Conservation (phyloP, 2,329 filamentous ascomycete species). For the Xylariaceae sp. region DNA sequence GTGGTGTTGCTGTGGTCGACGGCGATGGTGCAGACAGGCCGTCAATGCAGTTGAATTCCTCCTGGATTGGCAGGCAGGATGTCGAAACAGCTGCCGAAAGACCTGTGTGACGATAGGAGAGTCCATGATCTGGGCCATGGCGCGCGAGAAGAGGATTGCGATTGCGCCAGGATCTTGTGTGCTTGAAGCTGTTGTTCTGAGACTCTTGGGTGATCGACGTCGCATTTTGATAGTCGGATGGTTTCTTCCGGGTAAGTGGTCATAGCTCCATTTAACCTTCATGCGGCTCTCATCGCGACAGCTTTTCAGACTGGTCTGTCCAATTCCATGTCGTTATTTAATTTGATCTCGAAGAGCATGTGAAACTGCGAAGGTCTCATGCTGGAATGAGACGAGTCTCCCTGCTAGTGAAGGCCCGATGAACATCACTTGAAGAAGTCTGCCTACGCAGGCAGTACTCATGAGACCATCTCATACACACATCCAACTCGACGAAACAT, state of each 20-base stretch:
- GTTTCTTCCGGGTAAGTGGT: not conserved
- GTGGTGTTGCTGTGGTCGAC: slow-evolving; percentile 30
- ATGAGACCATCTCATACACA: slow-evolving; percentile 2
- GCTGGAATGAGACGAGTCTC: too few relatives aligned
- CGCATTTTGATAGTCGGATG: not conserved
- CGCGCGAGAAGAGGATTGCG: slow-evolving; percentile 14
- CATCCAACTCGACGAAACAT: slow-evolving; percentile 34
- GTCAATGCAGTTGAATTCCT: slow-evolving; percentile 38
- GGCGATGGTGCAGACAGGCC: slow-evolving; percentile 30
- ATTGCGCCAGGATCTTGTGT: slow-evolving; percentile 15
- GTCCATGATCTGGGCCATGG: slow-evolving; percentile 59
- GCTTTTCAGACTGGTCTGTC: too few relatives aligned
- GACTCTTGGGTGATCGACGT: slow-evolving; percentile 1
- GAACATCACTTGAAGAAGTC: too few relatives aligned
- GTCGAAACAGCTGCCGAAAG: slow-evolving; percentile 80
- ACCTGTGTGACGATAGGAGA: slow-evolving; percentile 72
- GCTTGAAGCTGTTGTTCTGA: slow-evolving; percentile 7
- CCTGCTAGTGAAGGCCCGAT: too few relatives aligned
- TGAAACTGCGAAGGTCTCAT: too few relatives aligned
- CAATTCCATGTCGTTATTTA: too few relatives aligned
- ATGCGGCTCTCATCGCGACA: too few relatives aligned
- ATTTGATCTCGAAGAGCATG: too few relatives aligned
- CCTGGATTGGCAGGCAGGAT: slow-evolving; percentile 60
- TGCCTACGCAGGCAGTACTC: not conserved
- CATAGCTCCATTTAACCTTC: not conserved